These are phyloP conservation scores for Solanum dulcamara DNA, from an alignment of 257 asterid species.

Conservation along the genomic window DNA sequence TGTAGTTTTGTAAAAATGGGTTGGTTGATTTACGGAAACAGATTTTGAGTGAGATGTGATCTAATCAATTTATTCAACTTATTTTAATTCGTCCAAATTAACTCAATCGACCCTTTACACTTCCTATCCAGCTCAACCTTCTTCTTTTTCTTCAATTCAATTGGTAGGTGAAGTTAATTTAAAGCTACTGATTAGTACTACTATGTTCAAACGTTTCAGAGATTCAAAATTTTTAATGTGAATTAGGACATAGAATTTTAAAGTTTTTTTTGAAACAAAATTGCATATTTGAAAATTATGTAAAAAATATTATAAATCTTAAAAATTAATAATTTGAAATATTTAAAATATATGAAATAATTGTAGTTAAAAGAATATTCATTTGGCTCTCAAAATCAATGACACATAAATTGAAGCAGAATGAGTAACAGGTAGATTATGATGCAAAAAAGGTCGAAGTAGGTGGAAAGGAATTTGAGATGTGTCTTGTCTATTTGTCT, in stretches of 20 bases:
- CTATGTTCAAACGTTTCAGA: too few species aligned
- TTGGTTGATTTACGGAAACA: not conserved
- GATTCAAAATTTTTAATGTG: not conserved
- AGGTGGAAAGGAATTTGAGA: not conserved
- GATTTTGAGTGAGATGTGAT: not conserved
- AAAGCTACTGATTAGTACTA: not conserved
- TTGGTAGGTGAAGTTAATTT: not conserved
- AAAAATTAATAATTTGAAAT: not conserved
- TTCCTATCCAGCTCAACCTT: not conserved
- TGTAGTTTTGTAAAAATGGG: not conserved
- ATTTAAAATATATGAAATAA: not conserved
- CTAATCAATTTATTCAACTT: not conserved
- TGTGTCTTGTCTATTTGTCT: not conserved
- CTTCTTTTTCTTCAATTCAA: not conserved
- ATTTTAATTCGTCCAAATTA: not conserved
- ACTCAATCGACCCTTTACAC: not conserved
- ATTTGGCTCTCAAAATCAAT: not conserved
- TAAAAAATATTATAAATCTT: too few species aligned
- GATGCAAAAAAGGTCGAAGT: not conserved
- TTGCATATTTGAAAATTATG: not conserved
- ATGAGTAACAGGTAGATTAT: not conserved
- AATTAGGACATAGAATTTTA: not conserved
- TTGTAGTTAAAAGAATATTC: accelerated
- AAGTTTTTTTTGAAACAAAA: too few species aligned
- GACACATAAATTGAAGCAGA: not conserved